phyloP scores from a whole-genome alignment of 148 eudicot genomes.

The Silene conica region DNA sequence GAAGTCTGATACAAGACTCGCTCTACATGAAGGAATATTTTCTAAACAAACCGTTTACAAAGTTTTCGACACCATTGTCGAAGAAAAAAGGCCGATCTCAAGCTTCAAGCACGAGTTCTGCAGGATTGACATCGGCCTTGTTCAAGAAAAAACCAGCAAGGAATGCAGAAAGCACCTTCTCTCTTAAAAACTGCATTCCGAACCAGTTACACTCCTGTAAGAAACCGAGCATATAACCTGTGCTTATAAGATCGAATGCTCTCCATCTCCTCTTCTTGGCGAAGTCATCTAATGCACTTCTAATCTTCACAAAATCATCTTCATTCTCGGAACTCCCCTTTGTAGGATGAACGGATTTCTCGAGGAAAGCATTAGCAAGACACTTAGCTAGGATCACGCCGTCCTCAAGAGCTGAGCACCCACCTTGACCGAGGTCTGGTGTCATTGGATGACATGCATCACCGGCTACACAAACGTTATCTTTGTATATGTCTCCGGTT shows the following conservation, averaged over 20 bases:
- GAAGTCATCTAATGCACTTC: conserved; percentile 26
- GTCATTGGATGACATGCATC: conserved; percentile 70
- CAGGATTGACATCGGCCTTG: conserved; percentile 44
- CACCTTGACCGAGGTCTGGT: conserved; percentile 69
- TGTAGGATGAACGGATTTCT: background rate
- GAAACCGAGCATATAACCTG: conserved; percentile 39
- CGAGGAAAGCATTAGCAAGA: conserved; percentile 32
- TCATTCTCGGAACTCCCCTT: conserved; percentile 7
- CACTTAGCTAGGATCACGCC: conserved; percentile 42
- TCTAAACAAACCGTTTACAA: too few relatives aligned
- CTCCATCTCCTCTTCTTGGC: conserved; percentile 53
- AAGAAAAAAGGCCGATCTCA: background rate
- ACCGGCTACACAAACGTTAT: conserved; percentile 51
- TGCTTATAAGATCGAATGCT: conserved; percentile 34
- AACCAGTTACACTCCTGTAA: conserved; percentile 35
- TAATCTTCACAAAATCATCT: conserved; percentile 30
- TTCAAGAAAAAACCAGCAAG: conserved; percentile 30
- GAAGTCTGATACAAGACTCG: background rate
- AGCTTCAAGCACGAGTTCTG: conserved; percentile 22
- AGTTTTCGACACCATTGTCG: background rate
- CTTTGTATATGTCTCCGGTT: conserved; percentile 46
- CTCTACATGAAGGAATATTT: too few relatives aligned
- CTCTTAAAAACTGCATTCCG: conserved; percentile 40
- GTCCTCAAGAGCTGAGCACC: conserved; percentile 52
- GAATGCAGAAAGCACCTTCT: conserved; percentile 33